Percentiles rank a stretch among this genome's conserved stretches.
These are phyloP conservation scores for Rhytidiadelphus loreus DNA, from an alignment of 225 moss, liverwort and hornwort genomes.

Conservation along the genomic window DNA sequence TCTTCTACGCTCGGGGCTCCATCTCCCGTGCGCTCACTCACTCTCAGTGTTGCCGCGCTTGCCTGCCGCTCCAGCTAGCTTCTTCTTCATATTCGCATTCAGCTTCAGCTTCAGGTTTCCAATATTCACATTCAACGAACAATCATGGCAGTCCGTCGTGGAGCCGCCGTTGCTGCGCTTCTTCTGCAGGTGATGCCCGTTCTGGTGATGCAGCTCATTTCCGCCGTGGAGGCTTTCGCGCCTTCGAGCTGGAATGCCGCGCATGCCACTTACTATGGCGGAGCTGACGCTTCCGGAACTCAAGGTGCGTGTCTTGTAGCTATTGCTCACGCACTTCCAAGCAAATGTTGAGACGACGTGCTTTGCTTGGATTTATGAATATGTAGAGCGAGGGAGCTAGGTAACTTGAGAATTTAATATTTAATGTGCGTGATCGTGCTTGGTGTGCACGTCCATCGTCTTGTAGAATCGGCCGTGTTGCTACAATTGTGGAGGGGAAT, in stretches of 20 bases:
- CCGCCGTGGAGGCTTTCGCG: neutral
- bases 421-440: neutral
- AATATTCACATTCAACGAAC: neutral
- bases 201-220: neutral
- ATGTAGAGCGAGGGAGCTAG: too few relatives aligned
- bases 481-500: neutral
- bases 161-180: neutral
- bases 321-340: neutral
- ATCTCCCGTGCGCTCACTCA: neutral
- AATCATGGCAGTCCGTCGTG: neutral
- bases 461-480: neutral
- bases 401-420: neutral
- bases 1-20: neutral
- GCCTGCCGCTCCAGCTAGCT: neutral
- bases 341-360: neutral
- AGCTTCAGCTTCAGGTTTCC: neutral
- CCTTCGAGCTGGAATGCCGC: conserved; percentile 12
- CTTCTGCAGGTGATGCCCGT: neutral
- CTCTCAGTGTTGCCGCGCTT: neutral
- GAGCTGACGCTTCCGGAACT: conserved; percentile 50
- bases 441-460: neutral
- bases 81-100: neutral
- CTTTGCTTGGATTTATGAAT: neutral
- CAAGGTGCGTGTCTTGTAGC: conserved; percentile 11
- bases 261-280: conserved; percentile 49